Percentiles rank a stretch among this genome's conserved stretches.
phyloP scores from a whole-genome alignment of 129 eudicot genomes.

The sunflower (Helianthus annuus) region HanXRQr2.0-SUNRISE NC_035433.2:81586109-81586608 shows the following conservation, averaged over 20 bases:
- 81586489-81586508: no score
- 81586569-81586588: no score
- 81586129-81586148: constrained; percentile 57
- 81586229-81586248: constrained; percentile 16
- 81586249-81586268: constrained; percentile 32
- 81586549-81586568: no score
- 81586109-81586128: constrained; percentile 55
- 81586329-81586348: no score
- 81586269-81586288: constrained; percentile 30
- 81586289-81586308: constrained; percentile 7
- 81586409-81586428: background rate
- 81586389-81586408: background rate
- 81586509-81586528: no score
- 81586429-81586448: no score
- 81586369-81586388: constrained; percentile 5
- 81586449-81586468: no score
- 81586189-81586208: constrained; percentile 1
- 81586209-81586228: constrained; percentile 34
- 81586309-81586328: background rate
- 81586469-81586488: no score
- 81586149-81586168: constrained; percentile 55
- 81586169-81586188: constrained; percentile 52
- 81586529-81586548: no score
- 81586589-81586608: no score
- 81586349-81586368: no score